phyloP scores from a whole-genome alignment of 176 grass and related monocot species.

The Alopecurus myosuroides region DNA sequence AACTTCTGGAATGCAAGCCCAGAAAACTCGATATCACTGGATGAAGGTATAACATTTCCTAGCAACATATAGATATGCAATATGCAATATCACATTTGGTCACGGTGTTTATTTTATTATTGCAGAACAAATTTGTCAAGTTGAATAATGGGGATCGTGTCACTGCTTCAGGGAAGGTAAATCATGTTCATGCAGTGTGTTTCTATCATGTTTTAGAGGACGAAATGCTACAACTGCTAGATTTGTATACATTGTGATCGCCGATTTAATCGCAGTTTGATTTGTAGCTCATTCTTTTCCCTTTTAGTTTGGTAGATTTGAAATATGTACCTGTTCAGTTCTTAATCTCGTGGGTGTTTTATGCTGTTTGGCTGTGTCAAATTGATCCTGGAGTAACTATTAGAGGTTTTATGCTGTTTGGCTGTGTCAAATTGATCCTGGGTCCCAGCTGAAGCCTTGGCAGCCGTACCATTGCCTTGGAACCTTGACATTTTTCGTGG shows the following conservation, averaged over 20 bases:
- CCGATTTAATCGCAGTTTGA: not conserved
- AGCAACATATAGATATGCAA: not conserved
- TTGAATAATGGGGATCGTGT: conserved; percentile 87
- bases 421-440: too few relatives aligned
- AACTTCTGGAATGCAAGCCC: conserved; percentile 71
- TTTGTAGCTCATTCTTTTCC: not conserved
- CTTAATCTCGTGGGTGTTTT: not conserved
- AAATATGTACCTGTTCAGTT: conserved; percentile 1
- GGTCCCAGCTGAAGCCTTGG: too few relatives aligned
- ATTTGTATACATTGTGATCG: not conserved
- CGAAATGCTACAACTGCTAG: not conserved
- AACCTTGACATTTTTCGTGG: too few relatives aligned
- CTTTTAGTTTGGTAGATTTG: not conserved
- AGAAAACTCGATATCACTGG: conserved; percentile 95
- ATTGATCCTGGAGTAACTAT: conserved; percentile 2
- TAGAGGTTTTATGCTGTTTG: too few relatives aligned
- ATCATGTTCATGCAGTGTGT: not conserved
- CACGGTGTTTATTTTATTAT: conserved; percentile 8
- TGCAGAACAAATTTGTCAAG: conserved; percentile 90
- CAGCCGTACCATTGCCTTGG: too few relatives aligned
- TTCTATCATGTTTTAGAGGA: conserved; percentile 1
- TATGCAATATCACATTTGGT: conserved; percentile 23
- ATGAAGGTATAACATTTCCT: conserved; percentile 60
- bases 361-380: not conserved
- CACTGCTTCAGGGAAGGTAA: conserved; percentile 85